These are phyloP conservation scores for Clonostachys solani DNA, from an alignment of 2,329 filamentous ascomycete genomes.

Conservation along the genomic window DNA sequence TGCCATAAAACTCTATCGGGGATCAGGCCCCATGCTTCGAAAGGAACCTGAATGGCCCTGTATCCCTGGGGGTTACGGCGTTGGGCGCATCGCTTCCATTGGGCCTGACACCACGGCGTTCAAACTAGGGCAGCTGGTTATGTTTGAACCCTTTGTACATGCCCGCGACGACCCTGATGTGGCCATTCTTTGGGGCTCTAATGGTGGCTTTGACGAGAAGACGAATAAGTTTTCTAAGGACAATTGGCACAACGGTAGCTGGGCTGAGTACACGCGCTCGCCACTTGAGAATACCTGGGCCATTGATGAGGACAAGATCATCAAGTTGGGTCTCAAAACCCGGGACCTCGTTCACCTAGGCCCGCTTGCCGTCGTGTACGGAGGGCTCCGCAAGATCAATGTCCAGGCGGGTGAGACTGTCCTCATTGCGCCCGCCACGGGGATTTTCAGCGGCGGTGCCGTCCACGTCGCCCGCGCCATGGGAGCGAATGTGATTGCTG, in stretches of 20 bases:
- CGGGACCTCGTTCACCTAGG: background rate
- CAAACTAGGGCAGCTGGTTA: conserved; percentile 23
- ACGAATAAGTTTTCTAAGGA: conserved; percentile 15
- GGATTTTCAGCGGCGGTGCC: conserved; percentile 40
- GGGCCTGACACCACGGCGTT: conserved; percentile 23
- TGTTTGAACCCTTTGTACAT: conserved; percentile 18
- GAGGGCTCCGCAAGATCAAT: conserved; percentile 33
- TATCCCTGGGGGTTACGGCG: conserved; percentile 7
- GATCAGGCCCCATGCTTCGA: background rate
- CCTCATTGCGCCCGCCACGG: conserved; percentile 44
- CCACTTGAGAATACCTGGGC: conserved; percentile 24
- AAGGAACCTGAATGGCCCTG: background rate
- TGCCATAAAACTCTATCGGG: background rate
- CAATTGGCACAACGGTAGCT: conserved; percentile 23
- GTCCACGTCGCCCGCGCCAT: conserved; percentile 43
- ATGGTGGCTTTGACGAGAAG: conserved; percentile 14
- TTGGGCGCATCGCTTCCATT: conserved; percentile 26
- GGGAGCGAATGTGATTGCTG: conserved; percentile 46
- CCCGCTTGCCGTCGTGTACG: conserved; percentile 32
- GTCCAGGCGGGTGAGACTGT: conserved; percentile 41
- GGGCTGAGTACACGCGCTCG: conserved; percentile 18
- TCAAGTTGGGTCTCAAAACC: background rate
- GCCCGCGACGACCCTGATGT: conserved; percentile 19
- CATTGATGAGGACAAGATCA: background rate
- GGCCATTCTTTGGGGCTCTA: conserved; percentile 19